phyloP scores from a whole-genome alignment of 352 stramenopile genomes.

The Pythium guiyangense region DNA sequence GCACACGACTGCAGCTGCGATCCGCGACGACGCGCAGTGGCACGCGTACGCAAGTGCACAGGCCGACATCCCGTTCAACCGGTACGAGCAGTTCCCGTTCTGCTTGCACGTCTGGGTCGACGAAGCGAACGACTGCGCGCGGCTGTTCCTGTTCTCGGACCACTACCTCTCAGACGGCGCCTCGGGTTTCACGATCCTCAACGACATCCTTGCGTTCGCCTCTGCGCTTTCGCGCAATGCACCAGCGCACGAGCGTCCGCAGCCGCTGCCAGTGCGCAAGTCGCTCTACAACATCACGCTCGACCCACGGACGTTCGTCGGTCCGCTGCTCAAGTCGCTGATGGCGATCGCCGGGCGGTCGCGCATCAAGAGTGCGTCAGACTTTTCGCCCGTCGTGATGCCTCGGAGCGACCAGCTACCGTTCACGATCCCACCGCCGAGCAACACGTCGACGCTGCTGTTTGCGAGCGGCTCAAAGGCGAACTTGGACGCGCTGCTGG shows the following conservation, averaged over 20 bases:
- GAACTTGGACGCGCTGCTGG: constrained; percentile 20
- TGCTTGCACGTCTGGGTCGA: constrained; percentile 20
- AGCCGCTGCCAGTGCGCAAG: constrained; percentile 15
- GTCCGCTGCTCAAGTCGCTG: constrained; percentile 17
- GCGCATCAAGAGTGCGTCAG: constrained; percentile 12
- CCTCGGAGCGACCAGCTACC: constrained; percentile 20
- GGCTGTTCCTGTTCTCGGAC: constrained; percentile 45
- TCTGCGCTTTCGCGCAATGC: constrained; percentile 8
- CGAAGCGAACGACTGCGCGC: constrained; percentile 11
- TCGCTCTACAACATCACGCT: constrained; percentile 39
- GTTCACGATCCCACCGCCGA: constrained; percentile 21
- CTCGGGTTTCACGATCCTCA: constrained; percentile 29
- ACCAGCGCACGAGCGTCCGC: constrained; percentile 7
- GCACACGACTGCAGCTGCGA: constrained; percentile 19
- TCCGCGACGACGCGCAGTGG: background rate
- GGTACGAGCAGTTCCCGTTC: constrained; percentile 11
- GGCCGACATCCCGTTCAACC: constrained; percentile 1
- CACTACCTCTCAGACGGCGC: constrained; percentile 40
- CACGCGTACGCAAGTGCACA: constrained; percentile 1
- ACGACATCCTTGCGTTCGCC: constrained; percentile 21
- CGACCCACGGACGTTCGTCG: constrained; percentile 15
- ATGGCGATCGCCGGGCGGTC: constrained; percentile 23
- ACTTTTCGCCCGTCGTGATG: constrained; percentile 24
- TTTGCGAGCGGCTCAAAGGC: constrained; percentile 21
- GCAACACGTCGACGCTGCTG: constrained; percentile 21